Percentiles rank a stretch among this genome's conserved stretches.
Evolutionary conservation across 2,329 filamentous ascomycete genomes (phyloP).

Genomic region (Xylaria sp.): DNA sequence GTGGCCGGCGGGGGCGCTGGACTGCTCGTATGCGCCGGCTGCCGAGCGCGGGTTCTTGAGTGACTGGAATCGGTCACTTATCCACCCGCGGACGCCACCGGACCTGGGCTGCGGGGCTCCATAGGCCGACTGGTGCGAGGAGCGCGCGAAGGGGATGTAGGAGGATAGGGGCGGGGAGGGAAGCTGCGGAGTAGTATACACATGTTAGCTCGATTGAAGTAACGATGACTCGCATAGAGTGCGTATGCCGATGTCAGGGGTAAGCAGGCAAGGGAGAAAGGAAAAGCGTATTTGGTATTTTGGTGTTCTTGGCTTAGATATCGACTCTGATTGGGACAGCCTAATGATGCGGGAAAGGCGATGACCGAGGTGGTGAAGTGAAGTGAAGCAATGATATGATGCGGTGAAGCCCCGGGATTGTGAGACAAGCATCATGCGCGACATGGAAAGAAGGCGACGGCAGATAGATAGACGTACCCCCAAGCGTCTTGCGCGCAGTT

Average conservation of each 20-base stretch:
- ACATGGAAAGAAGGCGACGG: background rate
- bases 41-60: constrained; percentile 73
- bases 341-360: background rate
- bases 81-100: constrained; percentile 76
- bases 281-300: background rate
- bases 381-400: constrained; percentile 11
- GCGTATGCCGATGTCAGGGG: background rate
- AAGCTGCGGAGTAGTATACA: constrained; percentile 57
- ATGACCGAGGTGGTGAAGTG: background rate
- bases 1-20: constrained; percentile 54
- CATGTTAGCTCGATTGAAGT: constrained; percentile 28
- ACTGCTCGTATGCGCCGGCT: constrained; percentile 75
- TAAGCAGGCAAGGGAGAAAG: constrained; percentile 1
- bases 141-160: constrained; percentile 75
- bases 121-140: constrained; percentile 55
- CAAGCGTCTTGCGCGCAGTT: constrained; percentile 76
- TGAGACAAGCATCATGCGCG: constrained; percentile 17
- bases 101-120: constrained; percentile 64
- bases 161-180: constrained; percentile 74
- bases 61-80: constrained; percentile 71
- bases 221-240: constrained; percentile 1
- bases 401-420: constrained; percentile 21
- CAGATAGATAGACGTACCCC: constrained; percentile 61
- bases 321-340: background rate
- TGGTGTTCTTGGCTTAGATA: background rate